Base-by-base conservation (phyloP, 78 protist species). In the Dictyostelium brefeldianum region DNA sequence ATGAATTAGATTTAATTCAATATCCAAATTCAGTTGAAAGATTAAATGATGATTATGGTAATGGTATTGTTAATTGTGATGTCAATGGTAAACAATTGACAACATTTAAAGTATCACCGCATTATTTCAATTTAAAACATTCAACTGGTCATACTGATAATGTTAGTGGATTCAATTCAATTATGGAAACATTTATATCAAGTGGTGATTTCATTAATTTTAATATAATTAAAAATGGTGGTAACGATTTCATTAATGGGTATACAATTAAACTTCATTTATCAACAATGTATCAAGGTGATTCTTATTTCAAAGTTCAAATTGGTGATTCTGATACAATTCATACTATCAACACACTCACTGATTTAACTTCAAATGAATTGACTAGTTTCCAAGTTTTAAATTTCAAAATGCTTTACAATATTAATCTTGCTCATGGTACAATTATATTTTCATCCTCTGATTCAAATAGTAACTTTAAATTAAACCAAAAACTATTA, bases 341-440 rank as follows among this genome's bases (percentile, higher is more conserved):
- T 3, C 8, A 10, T 0, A 67, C 47, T 31, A 11, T 67, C 47
- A 67, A 67, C 15, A 67, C 75, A 1, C 5, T 3, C 1, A 67
- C 25, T 14, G 75, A 67, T 17, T 22, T 67, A 4, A 12, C 10
- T 51, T 31, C 20, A 67, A 67, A 67, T 17, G 70, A 62, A 62
- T 6, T 67, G 2, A 5, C 36, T 5, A 31, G 48, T 67, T 67
- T 67, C 20, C 75, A 67, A 31, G 75, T 67, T 67, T 29, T 67
- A 47, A 67, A 67, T 4, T 67, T 67, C 36, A 67, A 67, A 31
- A 67, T 67, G 75, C 75, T 67, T 12, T 67, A 67, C 48, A 67
- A 67, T 31, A 18, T 67, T 31, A 41, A 67, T 43, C 48, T 67
- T 17, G 47, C 47, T 29, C 31, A 67, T 67, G 75, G 75, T 15